Base-by-base conservation (phyloP, 208 protist genomes). In the Eutreptiella sp. region DNA sequence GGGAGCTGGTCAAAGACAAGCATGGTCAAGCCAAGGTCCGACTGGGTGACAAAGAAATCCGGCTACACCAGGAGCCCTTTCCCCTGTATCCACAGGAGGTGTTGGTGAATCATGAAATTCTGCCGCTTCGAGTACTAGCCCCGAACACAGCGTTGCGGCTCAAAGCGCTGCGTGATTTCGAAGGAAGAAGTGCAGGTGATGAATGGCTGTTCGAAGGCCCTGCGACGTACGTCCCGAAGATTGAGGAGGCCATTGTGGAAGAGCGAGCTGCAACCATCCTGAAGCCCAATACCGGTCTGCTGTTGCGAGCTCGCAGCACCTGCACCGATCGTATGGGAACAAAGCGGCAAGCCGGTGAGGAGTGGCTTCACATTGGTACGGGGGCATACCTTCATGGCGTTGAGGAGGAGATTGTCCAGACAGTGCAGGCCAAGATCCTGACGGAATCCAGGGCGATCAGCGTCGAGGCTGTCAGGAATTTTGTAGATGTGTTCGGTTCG, bases 181-280 rank as follows among this genome's bases (percentile, higher is more conserved):
- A 62, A 62, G 0, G 54, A 54, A 4, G 63, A 38, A 1, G 36
- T 4, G 87, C 92, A 0, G 92, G 90, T 32, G 84, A 70, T 23
- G 86, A 95, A 68, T 96, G 89, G 86, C 66, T 94, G 43, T 81
- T 90, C 24, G 63, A 71, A 29, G 90, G 89, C 2, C 90, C 92
- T 16, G 62, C 83, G 36, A 90, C 86, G 41, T 96, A 94, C 69
- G 75, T 81, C 3, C 92, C 90, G 23, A 71, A 66, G 3, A 74
- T 91, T 5, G 84, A 91, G 48, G 85, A 90, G 46, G 63, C 69
- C 48, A 73, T 94, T 19, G 45, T 93, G 24, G 60, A 75, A 32
- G 68, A 63, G 27, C 72, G 94, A 4, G 50, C 68, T 14, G 79
- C 83, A 2, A 45, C 60, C 0, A 73, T 92, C 41, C 76, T 97